Percentiles rank a stretch among this genome's conserved stretches.
phyloP scores from a whole-genome alignment of 352 stramenopile genomes.

The Globisporangium megalacanthum region DNA sequence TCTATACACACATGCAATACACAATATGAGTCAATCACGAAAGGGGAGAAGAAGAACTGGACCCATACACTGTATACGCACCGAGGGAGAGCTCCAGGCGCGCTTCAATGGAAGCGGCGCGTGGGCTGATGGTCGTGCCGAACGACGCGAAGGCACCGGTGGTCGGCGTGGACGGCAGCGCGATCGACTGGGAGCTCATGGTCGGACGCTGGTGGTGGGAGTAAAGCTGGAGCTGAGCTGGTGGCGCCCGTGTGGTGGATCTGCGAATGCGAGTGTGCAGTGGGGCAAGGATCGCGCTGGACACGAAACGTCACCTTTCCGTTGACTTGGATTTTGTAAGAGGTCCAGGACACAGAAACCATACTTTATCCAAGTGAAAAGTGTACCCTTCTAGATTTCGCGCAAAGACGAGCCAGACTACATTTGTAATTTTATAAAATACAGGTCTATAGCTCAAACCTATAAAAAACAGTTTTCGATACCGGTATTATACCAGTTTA shows the following conservation, averaged over 20 bases:
- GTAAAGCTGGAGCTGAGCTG: too few species aligned
- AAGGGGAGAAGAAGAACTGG: not conserved
- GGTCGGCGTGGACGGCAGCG: slow-evolving; percentile 4
- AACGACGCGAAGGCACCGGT: slow-evolving; percentile 1
- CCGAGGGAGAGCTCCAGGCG: slow-evolving; percentile 41
- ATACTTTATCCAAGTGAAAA: not conserved
- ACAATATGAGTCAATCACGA: not conserved
- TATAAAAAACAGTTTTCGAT: too few species aligned
- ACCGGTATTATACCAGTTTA: too few species aligned
- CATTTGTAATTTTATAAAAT: too few species aligned
- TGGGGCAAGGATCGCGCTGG: not conserved
- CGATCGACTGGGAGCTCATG: slow-evolving; percentile 10
- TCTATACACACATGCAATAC: slow-evolving; percentile 17
- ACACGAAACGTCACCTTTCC: not conserved
- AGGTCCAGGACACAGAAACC: not conserved
- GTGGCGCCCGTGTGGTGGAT: slow-evolving; percentile 9
- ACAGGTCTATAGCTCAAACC: too few species aligned
- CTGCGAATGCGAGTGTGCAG: not conserved
- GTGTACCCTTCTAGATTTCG: not conserved
- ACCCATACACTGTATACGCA: slow-evolving; percentile 7
- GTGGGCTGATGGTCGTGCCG: slow-evolving; percentile 9
- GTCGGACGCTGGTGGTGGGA: not conserved
- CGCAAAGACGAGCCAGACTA: too few species aligned
- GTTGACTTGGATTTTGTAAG: not conserved
- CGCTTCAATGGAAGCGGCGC: slow-evolving; percentile 20